Percentiles rank a stretch among this genome's conserved stretches.
phyloP scores from a whole-genome alignment of 208 protist genomes.

The Leishmania aethiopica region DNA sequence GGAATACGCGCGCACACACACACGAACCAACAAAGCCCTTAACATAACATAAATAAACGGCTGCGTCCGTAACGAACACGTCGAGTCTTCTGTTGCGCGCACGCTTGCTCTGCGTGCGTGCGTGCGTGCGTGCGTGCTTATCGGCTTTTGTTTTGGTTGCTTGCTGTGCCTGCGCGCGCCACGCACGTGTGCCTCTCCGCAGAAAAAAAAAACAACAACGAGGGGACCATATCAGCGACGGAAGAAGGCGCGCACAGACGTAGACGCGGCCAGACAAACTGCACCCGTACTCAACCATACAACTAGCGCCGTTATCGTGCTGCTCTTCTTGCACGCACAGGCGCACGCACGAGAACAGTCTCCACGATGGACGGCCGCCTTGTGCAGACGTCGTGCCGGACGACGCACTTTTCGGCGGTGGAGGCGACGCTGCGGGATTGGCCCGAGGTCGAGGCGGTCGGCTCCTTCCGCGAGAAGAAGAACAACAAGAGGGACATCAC shows the following conservation, averaged over 20 bases:
- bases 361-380: conserved; percentile 35
- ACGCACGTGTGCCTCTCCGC: background rate
- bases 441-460: conserved; percentile 79
- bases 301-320: background rate
- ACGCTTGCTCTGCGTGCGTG: background rate
- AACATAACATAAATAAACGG: background rate
- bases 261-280: background rate
- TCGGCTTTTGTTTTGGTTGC: background rate
- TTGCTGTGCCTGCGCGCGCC: background rate
- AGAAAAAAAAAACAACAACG: background rate
- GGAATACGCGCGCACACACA: too few relatives aligned
- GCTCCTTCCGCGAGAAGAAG: conserved; percentile 78
- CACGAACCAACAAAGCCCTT: too few relatives aligned
- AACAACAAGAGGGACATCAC: conserved; percentile 80
- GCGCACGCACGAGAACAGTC: background rate
- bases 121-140: background rate
- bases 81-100: background rate
- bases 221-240: background rate
- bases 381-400: conserved; percentile 58
- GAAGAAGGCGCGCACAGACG: background rate
- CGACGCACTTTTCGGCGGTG: conserved; percentile 66
- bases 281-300: background rate
- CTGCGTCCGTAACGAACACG: background rate
- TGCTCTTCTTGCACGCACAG: background rate
- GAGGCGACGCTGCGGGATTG: conserved; percentile 69